A percentile compares a stretch with the other conserved stretches of the same genome.
Conservation (phyloP, 495 filamentous ascomycete genomes). For the Podospora appendiculata region DNA sequence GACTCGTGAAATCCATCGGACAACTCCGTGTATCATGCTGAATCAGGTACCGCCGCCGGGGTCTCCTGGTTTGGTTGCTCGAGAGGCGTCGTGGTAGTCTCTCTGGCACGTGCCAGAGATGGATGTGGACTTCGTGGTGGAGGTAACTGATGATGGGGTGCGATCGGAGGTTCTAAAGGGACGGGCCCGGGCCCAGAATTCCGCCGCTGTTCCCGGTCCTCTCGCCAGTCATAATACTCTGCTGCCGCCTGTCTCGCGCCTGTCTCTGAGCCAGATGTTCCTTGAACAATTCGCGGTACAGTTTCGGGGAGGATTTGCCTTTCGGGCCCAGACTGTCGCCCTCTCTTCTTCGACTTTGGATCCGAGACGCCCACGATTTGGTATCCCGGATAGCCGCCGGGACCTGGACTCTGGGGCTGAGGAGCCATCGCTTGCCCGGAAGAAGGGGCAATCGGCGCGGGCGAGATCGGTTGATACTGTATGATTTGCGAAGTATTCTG, state of each 20-base stretch:
- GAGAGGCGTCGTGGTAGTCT: no score
- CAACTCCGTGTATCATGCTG: no score
- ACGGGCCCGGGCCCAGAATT: not conserved
- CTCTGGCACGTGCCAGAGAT: no score
- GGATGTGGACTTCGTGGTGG: no score
- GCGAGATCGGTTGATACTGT: constrained; percentile 29
- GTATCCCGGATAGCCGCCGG: not conserved
- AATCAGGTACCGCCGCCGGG: no score
- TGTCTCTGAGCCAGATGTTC: not conserved
- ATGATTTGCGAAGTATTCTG: constrained; percentile 19
- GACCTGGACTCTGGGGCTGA: constrained; percentile 17
- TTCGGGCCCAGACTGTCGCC: constrained; percentile 5
- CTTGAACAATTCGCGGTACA: constrained; percentile 5
- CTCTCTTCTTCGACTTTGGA: constrained; percentile 9
- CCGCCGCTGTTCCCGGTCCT: not conserved
- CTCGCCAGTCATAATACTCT: constrained; percentile 7
- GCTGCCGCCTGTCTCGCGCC: not conserved
- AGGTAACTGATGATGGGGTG: no score
- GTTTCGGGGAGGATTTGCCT: constrained; percentile 3
- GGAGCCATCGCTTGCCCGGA: constrained; percentile 6
- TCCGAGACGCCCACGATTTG: not conserved
- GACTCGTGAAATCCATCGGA: no score
- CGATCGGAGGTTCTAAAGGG: not conserved
- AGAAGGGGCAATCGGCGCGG: constrained; percentile 25
- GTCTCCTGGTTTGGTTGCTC: no score